These are phyloP conservation scores for Rosa hybrid DNA, from an alignment of 331 rosid species.

Conservation along the genomic window DNA sequence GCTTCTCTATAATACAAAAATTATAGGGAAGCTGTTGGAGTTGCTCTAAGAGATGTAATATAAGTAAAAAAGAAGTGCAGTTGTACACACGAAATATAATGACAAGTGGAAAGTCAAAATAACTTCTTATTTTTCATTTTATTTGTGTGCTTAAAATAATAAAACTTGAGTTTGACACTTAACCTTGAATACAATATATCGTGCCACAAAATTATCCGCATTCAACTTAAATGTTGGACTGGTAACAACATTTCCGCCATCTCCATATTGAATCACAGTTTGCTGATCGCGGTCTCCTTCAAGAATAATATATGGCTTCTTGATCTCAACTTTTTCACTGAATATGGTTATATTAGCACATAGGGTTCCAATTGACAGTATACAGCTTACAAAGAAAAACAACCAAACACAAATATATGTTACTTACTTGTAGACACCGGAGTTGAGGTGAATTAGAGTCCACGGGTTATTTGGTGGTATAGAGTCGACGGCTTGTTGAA, in stretches of 20 bases:
- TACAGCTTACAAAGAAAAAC: too few species aligned
- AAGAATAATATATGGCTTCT: conserved; percentile 17
- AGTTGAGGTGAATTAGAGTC: not conserved
- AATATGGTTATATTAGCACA: not conserved
- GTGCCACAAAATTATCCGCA: conserved; percentile 26
- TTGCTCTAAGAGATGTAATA: too few species aligned
- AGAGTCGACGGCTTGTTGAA: conserved; percentile 15
- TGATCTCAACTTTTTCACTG: conserved; percentile 24
- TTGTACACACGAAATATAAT: too few species aligned
- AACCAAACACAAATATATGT: too few species aligned
- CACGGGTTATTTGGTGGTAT: conserved; percentile 5
- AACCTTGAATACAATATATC: conserved; percentile 19
- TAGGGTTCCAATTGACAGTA: too few species aligned
- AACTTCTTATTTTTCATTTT: too few species aligned
- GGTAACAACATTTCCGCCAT: conserved; percentile 2
- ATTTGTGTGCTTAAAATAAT: too few species aligned
- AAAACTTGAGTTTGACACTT: not conserved
- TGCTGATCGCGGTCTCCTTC: not conserved
- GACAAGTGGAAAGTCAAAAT: too few species aligned
- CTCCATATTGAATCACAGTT: conserved; percentile 8
- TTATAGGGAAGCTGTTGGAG: too few species aligned
- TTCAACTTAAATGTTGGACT: conserved; percentile 16
- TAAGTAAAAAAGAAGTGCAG: too few species aligned
- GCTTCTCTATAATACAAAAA: too few species aligned
- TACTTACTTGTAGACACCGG: not conserved